Evolutionary conservation across 176 grass and related monocot species (phyloP), one percentile per base, ranked within the genome.

Genomic region (Alopecurus myosuroides): DNA sequence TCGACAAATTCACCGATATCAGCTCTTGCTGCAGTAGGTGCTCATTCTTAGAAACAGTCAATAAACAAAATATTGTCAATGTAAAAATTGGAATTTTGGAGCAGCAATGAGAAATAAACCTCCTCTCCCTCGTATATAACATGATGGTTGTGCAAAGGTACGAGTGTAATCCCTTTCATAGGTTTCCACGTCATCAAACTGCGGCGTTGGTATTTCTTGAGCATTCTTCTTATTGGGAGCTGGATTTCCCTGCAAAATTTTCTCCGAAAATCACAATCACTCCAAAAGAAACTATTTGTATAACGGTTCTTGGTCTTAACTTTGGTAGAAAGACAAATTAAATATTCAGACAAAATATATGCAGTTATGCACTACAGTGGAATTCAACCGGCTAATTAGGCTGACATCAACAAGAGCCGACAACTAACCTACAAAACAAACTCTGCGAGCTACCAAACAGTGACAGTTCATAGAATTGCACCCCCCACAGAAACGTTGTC

Each of bases 111-210:
- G 74, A 70, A 77, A 87, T 48, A 79, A 85, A 99, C 97, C 94
- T 99, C 97, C 97, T 94, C 97, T 94, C 89, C 89, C 93, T 68
- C 97, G 97, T 86, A 99, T 89, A 81, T 99, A 99, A 70, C 62
- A 84, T 28, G 88, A 91, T 30, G 91, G 92, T 92, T 99, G 97
- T 81, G 75, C 70, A 74, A 99, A 99, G 85, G 97, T 99, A 55
- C 91, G 88, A 60, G 93, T 92, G 81, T 99, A 99, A 52, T 99
- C 97, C 86, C 97, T 94, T 92, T 99, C 94, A 69, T 99, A 99
- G n/a, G 94, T 94, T 29, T 91, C 91, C 53, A 94, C 97, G 81
- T 31, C 26, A 88, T 86, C 87, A 26, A 94, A 99, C 80, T 99
- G 91, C n/a, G 97, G 97, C 57, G 97, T 99, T 70, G 93, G 93